These are phyloP conservation scores for Limnanthes douglasii DNA, from an alignment of 345 rosid genomes.

Conservation along the genomic window DNA sequence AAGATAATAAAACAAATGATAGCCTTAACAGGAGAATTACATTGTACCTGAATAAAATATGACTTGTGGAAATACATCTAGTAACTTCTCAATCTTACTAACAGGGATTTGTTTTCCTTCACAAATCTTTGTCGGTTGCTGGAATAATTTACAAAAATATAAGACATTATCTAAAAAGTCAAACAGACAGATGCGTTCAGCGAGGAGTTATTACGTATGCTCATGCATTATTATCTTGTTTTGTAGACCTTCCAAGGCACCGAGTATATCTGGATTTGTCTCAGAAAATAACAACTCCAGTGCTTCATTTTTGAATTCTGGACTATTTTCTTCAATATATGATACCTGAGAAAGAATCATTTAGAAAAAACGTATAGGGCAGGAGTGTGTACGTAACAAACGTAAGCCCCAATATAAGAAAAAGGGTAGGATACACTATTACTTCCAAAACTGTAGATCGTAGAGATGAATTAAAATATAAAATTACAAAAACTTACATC, in stretches of 20 bases:
- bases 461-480: conserved; percentile 7
- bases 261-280: conserved; percentile 37
- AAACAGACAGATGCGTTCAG: neutral
- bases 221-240: conserved; percentile 63
- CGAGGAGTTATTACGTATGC: conserved; percentile 62
- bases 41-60: conserved; percentile 69
- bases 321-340: conserved; percentile 26
- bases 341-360: conserved; percentile 50
- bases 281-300: conserved; percentile 37
- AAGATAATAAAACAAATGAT: too few species aligned
- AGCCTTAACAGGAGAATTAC: neutral
- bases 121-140: conserved; percentile 59
- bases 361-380: too few species aligned
- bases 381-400: too few species aligned
- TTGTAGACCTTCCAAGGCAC: conserved; percentile 58
- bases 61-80: conserved; percentile 73
- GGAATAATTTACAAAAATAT: conserved; percentile 15
- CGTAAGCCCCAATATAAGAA: too few species aligned
- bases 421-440: too few species aligned
- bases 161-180: conserved; percentile 4
- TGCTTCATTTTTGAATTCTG: conserved; percentile 43
- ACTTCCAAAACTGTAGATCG: too few species aligned
- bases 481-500: conserved; percentile 32
- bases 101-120: conserved; percentile 54
- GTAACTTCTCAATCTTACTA: conserved; percentile 83